phyloP scores from a whole-genome alignment of 2,329 filamentous ascomycete genomes.

The Neoascochyta sp. region DNA sequence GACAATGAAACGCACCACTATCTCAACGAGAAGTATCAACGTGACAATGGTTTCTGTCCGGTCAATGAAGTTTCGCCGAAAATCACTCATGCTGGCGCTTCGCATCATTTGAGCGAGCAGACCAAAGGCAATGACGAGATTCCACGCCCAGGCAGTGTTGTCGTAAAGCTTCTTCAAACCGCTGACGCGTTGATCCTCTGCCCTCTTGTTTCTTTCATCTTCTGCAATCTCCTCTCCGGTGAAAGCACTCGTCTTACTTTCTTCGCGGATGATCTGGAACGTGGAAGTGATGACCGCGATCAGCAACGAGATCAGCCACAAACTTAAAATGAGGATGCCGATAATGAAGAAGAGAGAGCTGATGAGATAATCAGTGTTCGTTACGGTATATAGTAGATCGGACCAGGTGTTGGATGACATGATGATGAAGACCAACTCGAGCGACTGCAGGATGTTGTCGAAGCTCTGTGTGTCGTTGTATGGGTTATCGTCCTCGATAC shows the following conservation, averaged over 20 bases:
- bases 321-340: slow-evolving; percentile 82
- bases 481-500: slow-evolving; percentile 74
- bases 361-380: slow-evolving; percentile 84
- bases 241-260: slow-evolving; percentile 91
- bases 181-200: slow-evolving; percentile 43
- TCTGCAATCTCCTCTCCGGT: slow-evolving; percentile 62
- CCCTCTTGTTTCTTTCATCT: slow-evolving; percentile 29
- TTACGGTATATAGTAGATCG: slow-evolving; percentile 90
- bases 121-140: slow-evolving; percentile 73
- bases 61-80: slow-evolving; percentile 62
- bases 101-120: slow-evolving; percentile 75
- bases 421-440: slow-evolving; percentile 94
- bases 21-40: slow-evolving; percentile 73
- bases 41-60: slow-evolving; percentile 73
- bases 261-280: slow-evolving; percentile 96
- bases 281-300: slow-evolving; percentile 98
- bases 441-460: slow-evolving; percentile 86
- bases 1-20: slow-evolving; percentile 69
- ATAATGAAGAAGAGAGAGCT: slow-evolving; percentile 72
- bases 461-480: slow-evolving; percentile 86
- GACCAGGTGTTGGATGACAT: slow-evolving; percentile 98
- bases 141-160: slow-evolving; percentile 73
- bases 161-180: slow-evolving; percentile 68
- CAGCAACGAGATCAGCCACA: slow-evolving; percentile 91
- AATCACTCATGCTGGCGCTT: slow-evolving; percentile 68